Evolutionary conservation across 2,329 filamentous ascomycete genomes (phyloP).

Genomic region (Calcarisporium arbuscula): DNA sequence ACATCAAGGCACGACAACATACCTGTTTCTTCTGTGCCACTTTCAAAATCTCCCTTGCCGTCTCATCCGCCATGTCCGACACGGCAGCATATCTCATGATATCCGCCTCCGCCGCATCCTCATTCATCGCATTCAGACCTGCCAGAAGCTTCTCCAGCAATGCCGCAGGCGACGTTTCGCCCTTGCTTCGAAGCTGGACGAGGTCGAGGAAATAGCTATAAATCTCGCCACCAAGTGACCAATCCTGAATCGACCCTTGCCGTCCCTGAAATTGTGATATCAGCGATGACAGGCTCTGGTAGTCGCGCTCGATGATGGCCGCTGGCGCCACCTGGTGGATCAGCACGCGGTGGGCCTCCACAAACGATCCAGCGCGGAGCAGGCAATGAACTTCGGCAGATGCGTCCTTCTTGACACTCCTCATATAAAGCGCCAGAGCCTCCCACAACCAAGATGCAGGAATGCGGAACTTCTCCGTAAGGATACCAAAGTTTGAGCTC

Average conservation of each 20-base stretch:
- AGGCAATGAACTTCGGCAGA: slow-evolving; percentile 71
- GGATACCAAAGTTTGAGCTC: slow-evolving; percentile 48
- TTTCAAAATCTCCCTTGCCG: slow-evolving; percentile 60
- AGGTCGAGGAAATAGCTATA: slow-evolving; percentile 59
- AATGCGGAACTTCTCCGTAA: slow-evolving; percentile 62
- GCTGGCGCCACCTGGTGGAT: slow-evolving; percentile 73
- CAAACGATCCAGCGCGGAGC: slow-evolving; percentile 66
- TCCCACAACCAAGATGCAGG: slow-evolving; percentile 78
- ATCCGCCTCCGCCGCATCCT: slow-evolving; percentile 34
- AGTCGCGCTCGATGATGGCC: slow-evolving; percentile 77
- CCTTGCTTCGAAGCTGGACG: slow-evolving; percentile 35
- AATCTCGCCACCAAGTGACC: slow-evolving; percentile 74
- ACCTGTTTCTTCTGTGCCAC: slow-evolving; percentile 51
- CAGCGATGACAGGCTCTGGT: slow-evolving; percentile 60
- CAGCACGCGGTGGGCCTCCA: slow-evolving; percentile 80
- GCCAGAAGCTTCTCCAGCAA: slow-evolving; percentile 51
- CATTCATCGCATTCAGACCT: slow-evolving; percentile 50
- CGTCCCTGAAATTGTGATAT: slow-evolving; percentile 65
- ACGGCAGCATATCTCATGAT: slow-evolving; percentile 61
- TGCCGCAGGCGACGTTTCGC: slow-evolving; percentile 32
- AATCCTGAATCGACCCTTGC: slow-evolving; percentile 58
- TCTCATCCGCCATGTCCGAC: slow-evolving; percentile 71
- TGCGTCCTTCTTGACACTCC: slow-evolving; percentile 63
- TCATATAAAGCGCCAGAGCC: slow-evolving; percentile 77
- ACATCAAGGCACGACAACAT: slow-evolving; percentile 19